Evolutionary conservation across 768 basidiomycete genomes (phyloP).

Genomic region (Collybia mongolica): DNA sequence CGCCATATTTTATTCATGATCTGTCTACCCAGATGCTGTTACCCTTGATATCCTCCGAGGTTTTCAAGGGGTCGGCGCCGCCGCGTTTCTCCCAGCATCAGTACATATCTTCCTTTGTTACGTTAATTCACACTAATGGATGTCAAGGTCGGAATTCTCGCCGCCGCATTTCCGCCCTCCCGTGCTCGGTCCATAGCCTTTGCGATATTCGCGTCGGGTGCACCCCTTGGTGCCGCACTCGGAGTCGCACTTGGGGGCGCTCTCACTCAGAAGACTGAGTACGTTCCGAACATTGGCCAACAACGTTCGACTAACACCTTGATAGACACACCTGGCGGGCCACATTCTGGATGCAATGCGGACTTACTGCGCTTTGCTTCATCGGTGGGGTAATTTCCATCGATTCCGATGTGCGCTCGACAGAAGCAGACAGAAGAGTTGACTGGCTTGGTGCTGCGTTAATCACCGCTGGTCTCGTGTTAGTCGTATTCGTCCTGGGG

Average conservation of each 20-base stretch:
- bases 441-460: conserved; percentile 78
- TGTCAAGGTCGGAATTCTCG: conserved; percentile 73
- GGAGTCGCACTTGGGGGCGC: conserved; percentile 73
- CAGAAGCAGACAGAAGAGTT: conserved; percentile 43
- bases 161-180: conserved; percentile 69
- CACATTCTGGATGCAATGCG: conserved; percentile 55
- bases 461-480: conserved; percentile 56
- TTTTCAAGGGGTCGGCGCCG: conserved; percentile 74
- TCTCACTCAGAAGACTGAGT: conserved; percentile 56
- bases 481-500: conserved; percentile 69
- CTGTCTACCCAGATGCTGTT: conserved; percentile 41
- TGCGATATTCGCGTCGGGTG: conserved; percentile 81
- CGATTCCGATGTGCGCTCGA: conserved; percentile 50
- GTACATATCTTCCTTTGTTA: conserved; percentile 27
- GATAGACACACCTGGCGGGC: conserved; percentile 64
- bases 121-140: neutral
- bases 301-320: neutral
- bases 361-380: conserved; percentile 49
- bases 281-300: conserved; percentile 10
- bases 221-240: conserved; percentile 74
- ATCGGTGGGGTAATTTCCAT: conserved; percentile 58
- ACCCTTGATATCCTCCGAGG: conserved; percentile 74
- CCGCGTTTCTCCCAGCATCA: conserved; percentile 72
- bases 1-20: neutral
- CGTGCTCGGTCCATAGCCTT: conserved; percentile 73